Conservation (phyloP, 176 grass and related monocot genomes). For the Themeda triandra region DNA sequence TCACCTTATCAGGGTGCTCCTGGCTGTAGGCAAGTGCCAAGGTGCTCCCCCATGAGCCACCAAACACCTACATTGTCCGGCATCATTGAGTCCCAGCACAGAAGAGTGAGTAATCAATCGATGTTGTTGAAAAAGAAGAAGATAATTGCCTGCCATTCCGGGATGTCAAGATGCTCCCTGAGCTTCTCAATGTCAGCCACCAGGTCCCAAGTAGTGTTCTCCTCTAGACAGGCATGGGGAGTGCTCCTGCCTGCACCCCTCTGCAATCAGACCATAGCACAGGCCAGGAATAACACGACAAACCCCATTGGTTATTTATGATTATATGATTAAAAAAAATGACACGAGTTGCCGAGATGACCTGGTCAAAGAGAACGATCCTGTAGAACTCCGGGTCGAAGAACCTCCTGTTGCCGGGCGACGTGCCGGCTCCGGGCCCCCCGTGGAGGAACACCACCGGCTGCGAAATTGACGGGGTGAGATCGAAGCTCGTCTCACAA, state of each 20-base stretch:
- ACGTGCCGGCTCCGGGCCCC: constrained; percentile 75
- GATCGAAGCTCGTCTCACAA: neutral
- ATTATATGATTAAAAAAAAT: neutral
- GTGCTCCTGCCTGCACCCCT: constrained; percentile 83
- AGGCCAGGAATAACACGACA: neutral
- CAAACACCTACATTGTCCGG: constrained; percentile 67
- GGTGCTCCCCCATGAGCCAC: constrained; percentile 96
- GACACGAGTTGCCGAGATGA: neutral
- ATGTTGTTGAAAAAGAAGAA: neutral
- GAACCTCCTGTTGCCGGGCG: constrained; percentile 62
- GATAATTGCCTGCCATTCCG: constrained; percentile 79
- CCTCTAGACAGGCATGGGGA: constrained; percentile 83
- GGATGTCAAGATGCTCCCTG: constrained; percentile 74
- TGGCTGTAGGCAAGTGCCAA: constrained; percentile 88
- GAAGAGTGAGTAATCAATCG: neutral
- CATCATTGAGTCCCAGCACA: neutral
- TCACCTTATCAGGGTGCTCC: constrained; percentile 78
- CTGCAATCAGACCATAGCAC: constrained; percentile 25
- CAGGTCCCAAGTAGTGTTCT: constrained; percentile 98
- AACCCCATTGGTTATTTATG: neutral
- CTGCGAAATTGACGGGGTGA: constrained; percentile 25
- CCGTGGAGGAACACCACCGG: constrained; percentile 92
- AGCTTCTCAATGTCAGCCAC: constrained; percentile 91
- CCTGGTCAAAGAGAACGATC: constrained; percentile 90
- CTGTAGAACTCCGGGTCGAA: constrained; percentile 84